Base-by-base conservation (phyloP, 108 stramenopile species). In the Tribonema minus region DNA sequence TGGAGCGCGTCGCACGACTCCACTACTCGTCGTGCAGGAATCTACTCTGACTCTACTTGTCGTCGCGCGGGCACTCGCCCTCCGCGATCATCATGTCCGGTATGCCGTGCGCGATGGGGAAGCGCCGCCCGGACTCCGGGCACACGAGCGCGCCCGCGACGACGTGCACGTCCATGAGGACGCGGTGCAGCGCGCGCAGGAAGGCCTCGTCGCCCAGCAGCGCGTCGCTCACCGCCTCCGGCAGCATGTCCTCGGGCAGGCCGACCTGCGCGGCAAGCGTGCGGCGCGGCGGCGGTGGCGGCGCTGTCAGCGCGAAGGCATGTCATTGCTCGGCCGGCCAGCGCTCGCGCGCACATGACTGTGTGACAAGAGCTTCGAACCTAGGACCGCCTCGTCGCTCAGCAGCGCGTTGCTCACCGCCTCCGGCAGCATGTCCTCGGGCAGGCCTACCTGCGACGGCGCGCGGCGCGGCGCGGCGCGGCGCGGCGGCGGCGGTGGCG, bases 101-200 rank as follows among this genome's bases (percentile, higher is more conserved):
- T 61, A 96, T 92, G 27, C 93, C 95, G 76, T 94, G 87, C 1
- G 88, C 85, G 15, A 96, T 93, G 35, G 93, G 92, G 81, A 96
- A 96, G 59, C 93, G 91, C 64, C 92, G 81, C 37, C 94, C 94
- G 12, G 94, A 93, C 32, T 88, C 91, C 1, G 89, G 90, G 64
- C 95, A 96, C 3, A 94, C 91, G 32, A 96, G 76, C 84, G 91
- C 86, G 1, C 95, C 95, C 71, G 94, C 91, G 3, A 93, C 86
- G 62, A 96, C 82, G 85, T 94, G 95, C 37, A 96, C 92, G 87
- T 96, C 91, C 91, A 96, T 93, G 70, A 96, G 82, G 26, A 94
- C 90, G 71, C 94, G 92, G 84, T 95, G 93, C 73, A 96, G 69
- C 12, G 92, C 92, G 68, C 86, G 58, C 5, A 93, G 71, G 87